phyloP scores from a whole-genome alignment of 2,329 filamentous ascomycete genomes.

The Alternaria ethzedia region DNA sequence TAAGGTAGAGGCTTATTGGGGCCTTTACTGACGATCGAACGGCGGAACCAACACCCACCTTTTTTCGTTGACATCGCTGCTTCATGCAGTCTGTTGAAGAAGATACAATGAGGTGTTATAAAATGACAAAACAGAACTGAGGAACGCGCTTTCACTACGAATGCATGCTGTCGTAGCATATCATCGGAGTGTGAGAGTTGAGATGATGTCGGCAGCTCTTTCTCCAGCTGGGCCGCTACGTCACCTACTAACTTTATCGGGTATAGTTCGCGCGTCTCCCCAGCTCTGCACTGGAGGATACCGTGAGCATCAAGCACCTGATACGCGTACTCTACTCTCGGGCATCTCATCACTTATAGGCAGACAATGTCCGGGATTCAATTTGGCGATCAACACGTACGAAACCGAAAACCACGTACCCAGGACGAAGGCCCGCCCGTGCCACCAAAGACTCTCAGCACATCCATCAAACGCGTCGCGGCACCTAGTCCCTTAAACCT shows the following conservation, averaged over 20 bases:
- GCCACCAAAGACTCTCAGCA: background rate
- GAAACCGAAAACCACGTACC: background rate
- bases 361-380: too few relatives aligned
- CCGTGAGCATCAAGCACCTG: background rate
- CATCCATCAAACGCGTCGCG: background rate
- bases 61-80: background rate
- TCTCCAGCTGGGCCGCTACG: background rate
- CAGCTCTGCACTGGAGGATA: background rate
- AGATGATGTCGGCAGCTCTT: background rate
- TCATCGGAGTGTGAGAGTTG: background rate
- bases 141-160: too few relatives aligned
- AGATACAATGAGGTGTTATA: fast-evolving
- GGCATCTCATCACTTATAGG: too few relatives aligned
- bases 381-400: background rate
- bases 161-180: too few relatives aligned
- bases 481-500: background rate
- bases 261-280: background rate
- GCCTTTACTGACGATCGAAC: background rate
- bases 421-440: background rate
- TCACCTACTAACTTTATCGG: too few relatives aligned
- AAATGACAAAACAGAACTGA: background rate
- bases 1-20: background rate
- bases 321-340: too few relatives aligned
- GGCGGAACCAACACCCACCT: background rate
- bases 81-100: background rate